Percentiles rank a stretch among this genome's conserved stretches.
These are phyloP conservation scores for Akanthomyces dipterigenus DNA, from an alignment of 2,329 filamentous ascomycete genomes.

Conservation along the genomic window DNA sequence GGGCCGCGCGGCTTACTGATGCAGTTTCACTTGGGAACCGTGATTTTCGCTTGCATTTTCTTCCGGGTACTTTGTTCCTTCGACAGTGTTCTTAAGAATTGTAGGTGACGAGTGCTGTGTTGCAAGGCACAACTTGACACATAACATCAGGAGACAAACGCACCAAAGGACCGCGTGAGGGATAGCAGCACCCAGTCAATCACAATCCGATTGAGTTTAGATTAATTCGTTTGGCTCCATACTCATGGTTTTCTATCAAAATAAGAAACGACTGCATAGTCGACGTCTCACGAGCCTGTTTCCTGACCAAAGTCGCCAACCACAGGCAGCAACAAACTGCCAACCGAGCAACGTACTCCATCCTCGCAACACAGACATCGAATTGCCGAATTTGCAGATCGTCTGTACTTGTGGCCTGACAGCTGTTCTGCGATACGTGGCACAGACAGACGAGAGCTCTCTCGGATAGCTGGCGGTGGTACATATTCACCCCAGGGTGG, in stretches of 20 bases:
- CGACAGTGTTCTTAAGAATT: not conserved
- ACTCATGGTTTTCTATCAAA: not conserved
- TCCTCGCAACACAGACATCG: not conserved
- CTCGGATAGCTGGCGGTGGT: not conserved
- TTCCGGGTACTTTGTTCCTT: too few species aligned
- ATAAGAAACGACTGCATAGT: not conserved
- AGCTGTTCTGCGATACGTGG: slow-evolving; percentile 3
- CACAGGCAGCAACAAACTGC: not conserved
- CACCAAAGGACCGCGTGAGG: not conserved
- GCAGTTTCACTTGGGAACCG: not conserved
- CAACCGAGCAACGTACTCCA: not conserved
- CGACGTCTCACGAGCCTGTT: not conserved
- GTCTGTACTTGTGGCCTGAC: not conserved
- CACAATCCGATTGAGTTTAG: not conserved
- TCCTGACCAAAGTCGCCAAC: not conserved
- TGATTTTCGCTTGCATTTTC: too few species aligned
- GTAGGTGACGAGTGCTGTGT: not conserved
- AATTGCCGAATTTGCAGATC: not conserved
- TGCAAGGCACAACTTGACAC: not conserved
- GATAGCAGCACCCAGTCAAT: not conserved
- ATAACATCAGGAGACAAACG: too few species aligned
- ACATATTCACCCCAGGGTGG: not conserved
- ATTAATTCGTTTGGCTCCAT: not conserved
- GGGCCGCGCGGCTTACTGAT: not conserved
- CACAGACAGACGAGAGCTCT: slow-evolving; percentile 3